Evolutionary conservation across 768 basidiomycete species (phyloP).

Genomic region (Leccinum subgranulosum): DNA sequence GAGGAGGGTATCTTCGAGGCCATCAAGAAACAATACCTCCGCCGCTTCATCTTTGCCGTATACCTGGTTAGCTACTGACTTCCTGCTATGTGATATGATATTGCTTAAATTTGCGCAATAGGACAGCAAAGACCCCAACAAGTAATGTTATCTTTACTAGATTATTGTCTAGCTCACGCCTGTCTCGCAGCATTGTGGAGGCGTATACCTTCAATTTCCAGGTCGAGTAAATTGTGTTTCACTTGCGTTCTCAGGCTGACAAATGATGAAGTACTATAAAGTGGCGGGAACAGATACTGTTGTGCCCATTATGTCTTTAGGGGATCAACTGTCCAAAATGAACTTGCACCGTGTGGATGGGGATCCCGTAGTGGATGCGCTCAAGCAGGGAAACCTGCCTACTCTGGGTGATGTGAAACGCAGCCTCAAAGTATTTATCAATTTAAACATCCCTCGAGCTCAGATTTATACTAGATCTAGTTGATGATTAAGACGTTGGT

Average conservation of each 20-base stretch:
- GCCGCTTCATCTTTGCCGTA: constrained; percentile 81
- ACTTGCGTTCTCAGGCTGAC: constrained; percentile 4
- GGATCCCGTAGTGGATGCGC: constrained; percentile 62
- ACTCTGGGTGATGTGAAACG: constrained; percentile 80
- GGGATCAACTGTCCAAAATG: constrained; percentile 53
- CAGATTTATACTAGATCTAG: constrained; percentile 35
- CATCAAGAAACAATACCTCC: constrained; percentile 77
- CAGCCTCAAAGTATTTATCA: constrained; percentile 62
- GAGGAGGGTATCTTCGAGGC: constrained; percentile 88
- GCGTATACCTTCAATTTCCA: constrained; percentile 88
- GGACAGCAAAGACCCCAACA: constrained; percentile 84
- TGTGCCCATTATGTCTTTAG: constrained; percentile 74
- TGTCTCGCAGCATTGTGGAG: constrained; percentile 64
- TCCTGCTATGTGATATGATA: background rate
- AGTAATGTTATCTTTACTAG: constrained; percentile 42
- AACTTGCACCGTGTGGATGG: constrained; percentile 38
- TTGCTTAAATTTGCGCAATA: constrained; percentile 27
- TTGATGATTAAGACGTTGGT: constrained; percentile 74
- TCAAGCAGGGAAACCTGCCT: constrained; percentile 58
- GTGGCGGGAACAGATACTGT: constrained; percentile 56
- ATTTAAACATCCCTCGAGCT: background rate
- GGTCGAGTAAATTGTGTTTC: constrained; percentile 31
- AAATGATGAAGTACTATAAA: constrained; percentile 57
- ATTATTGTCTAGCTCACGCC: constrained; percentile 12
- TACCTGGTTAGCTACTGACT: constrained; percentile 56